These are phyloP conservation scores for Barnettozyma siamensis DNA, from an alignment of 805 yeast species.

Conservation along the genomic window DNA sequence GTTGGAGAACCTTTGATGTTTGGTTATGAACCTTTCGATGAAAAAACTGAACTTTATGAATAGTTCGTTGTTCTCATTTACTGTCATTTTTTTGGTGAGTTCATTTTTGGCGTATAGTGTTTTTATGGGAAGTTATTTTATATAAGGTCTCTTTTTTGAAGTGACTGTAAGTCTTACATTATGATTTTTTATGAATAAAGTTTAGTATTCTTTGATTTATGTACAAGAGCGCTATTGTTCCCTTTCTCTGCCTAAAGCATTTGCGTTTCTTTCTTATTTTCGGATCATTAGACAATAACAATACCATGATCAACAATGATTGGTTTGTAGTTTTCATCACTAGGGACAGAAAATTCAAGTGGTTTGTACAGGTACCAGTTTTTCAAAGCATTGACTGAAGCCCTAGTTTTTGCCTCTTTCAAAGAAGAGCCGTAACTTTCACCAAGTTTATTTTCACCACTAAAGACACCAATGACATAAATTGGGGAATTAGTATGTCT, in stretches of 20 bases:
- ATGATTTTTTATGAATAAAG: no score
- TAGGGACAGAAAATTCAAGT: constrained; percentile 53
- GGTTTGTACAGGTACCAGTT: constrained; percentile 92
- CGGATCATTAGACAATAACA: constrained; percentile 32
- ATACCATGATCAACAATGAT: constrained; percentile 39
- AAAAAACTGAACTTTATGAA: constrained; percentile 1
- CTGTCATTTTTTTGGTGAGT: no score
- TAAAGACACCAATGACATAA: constrained; percentile 85
- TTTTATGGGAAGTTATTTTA: no score
- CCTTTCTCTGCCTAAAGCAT: background rate
- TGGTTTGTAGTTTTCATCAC: constrained; percentile 41
- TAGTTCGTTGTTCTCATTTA: no score
- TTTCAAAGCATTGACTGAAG: constrained; percentile 85
- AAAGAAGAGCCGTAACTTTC: constrained; percentile 92
- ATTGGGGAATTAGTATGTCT: constrained; percentile 78
- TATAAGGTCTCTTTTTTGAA: no score
- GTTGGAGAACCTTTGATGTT: background rate
- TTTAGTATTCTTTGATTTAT: constrained; percentile 1
- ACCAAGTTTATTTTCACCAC: constrained; percentile 77
- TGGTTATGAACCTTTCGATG: background rate
- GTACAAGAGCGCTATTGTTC: constrained; percentile 8
- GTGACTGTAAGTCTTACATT: no score
- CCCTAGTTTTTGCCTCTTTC: constrained; percentile 87
- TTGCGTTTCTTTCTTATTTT: no score
- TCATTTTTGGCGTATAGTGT: no score